Percentiles rank a stretch among this genome's conserved stretches.
These are phyloP conservation scores for Termitomyces sp. DNA, from an alignment of 768 basidiomycete species.

Conservation along the genomic window DNA sequence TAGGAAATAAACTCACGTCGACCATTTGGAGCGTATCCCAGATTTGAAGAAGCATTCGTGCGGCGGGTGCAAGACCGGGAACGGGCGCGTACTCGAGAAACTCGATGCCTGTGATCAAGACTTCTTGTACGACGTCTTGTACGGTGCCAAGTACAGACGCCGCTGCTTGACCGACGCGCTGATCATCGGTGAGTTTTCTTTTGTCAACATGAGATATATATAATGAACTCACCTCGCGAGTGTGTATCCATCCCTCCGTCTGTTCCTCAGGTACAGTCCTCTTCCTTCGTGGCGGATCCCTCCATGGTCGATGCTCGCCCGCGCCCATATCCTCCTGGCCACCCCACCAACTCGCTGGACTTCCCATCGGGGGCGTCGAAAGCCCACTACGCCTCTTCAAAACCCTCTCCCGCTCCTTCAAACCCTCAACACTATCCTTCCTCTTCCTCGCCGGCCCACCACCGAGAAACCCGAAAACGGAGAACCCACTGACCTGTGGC, in stretches of 20 bases:
- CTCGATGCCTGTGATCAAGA: conserved; percentile 37
- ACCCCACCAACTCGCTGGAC: background rate
- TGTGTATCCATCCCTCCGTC: conserved; percentile 33
- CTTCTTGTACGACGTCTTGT: conserved; percentile 40
- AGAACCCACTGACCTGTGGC: conserved; percentile 4
- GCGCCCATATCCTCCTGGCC: background rate
- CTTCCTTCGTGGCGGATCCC: conserved; percentile 25
- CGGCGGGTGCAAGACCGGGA: conserved; percentile 50
- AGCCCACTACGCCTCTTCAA: background rate
- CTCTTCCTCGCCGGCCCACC: background rate
- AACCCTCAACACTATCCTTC: background rate
- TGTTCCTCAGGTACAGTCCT: conserved; percentile 36
- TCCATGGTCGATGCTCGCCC: conserved; percentile 23
- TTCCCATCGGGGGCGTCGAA: conserved; percentile 1
- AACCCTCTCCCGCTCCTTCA: background rate
- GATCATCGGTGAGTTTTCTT: background rate
- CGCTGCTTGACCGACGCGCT: conserved; percentile 35
- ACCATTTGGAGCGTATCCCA: conserved; percentile 62
- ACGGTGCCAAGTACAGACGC: conserved; percentile 38
- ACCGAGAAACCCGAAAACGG: background rate
- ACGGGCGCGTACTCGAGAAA: conserved; percentile 50
- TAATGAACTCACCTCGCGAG: conserved; percentile 30
- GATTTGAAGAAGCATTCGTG: conserved; percentile 50
- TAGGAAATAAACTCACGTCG: conserved; percentile 42
- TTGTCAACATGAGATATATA: background rate